A percentile compares a stretch with the other conserved stretches of the same genome.
phyloP scores from a whole-genome alignment of 805 yeast species.

The Candida wancherniae region DNA sequence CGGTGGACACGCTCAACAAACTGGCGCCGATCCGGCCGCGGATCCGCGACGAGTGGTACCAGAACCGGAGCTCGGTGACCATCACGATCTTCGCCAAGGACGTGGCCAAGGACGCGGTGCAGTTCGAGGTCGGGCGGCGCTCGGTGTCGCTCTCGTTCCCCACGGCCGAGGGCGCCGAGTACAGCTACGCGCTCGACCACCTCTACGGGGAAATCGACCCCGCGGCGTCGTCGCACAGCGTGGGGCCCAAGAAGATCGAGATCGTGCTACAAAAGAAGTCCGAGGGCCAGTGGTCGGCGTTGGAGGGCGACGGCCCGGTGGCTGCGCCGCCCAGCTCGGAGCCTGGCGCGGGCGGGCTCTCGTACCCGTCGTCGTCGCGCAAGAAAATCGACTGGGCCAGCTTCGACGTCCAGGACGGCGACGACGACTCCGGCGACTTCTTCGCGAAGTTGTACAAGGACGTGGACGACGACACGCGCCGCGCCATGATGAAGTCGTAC shows the following conservation, averaged over 20 bases:
- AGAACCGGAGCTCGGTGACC: conserved; percentile 51
- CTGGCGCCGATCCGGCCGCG: conserved; percentile 37
- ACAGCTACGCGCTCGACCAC: conserved; percentile 52
- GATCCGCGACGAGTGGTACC: conserved; percentile 51
- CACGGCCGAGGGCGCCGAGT: conserved; percentile 47
- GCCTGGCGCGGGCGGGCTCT: conserved; percentile 8
- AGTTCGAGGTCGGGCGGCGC: conserved; percentile 33
- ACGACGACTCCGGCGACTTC: conserved; percentile 48
- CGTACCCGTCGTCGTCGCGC: conserved; percentile 63
- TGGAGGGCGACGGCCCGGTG: conserved; percentile 32
- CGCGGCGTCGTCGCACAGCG: conserved; percentile 38
- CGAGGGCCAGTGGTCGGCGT: conserved; percentile 48
- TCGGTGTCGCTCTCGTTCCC: conserved; percentile 45
- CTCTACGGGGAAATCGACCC: conserved; percentile 50
- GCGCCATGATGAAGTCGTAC: conserved; percentile 97
- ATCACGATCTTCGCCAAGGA: conserved; percentile 69
- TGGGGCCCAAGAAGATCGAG: conserved; percentile 75
- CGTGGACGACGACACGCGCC: conserved; percentile 80
- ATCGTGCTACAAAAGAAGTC: conserved; percentile 49
- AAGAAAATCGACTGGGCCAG: conserved; percentile 66
- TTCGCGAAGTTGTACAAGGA: conserved; percentile 69
- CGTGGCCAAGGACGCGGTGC: conserved; percentile 46
- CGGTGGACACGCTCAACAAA: conserved; percentile 30
- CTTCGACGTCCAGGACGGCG: conserved; percentile 42
- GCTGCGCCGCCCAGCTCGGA: conserved; percentile 1